A percentile compares a stretch with the other conserved stretches of the same genome.
These are phyloP conservation scores for Trichothecium roseum DNA, from an alignment of 2,329 filamentous ascomycete genomes.

Conservation along the genomic window DNA sequence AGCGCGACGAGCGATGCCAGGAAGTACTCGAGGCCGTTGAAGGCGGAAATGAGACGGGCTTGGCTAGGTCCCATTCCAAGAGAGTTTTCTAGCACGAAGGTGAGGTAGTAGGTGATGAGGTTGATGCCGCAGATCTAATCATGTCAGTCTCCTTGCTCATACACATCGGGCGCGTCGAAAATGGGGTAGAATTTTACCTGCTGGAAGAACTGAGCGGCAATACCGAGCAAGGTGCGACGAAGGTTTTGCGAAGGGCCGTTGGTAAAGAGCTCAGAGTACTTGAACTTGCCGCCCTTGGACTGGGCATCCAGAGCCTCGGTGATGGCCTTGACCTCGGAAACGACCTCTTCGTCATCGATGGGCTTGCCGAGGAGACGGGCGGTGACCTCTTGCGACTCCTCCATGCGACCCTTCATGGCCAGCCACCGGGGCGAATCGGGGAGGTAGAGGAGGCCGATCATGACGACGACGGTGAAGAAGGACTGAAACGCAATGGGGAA, in stretches of 20 bases:
- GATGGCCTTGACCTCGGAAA: slow-evolving; percentile 33
- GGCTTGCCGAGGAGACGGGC: slow-evolving; percentile 13
- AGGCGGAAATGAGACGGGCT: slow-evolving; percentile 44
- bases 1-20: slow-evolving; percentile 26
- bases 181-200: slow-evolving; percentile 5
- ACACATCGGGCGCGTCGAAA: too few relatives aligned
- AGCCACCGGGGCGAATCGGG: slow-evolving; percentile 34
- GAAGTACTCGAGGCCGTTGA: slow-evolving; percentile 35
- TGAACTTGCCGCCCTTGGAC: slow-evolving; percentile 17
- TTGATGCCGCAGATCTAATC: slow-evolving; percentile 14
- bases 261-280: slow-evolving; percentile 26
- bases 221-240: slow-evolving; percentile 27
- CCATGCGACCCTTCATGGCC: slow-evolving; percentile 25
- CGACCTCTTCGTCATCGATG: slow-evolving; percentile 14
- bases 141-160: not conserved
- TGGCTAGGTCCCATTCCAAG: slow-evolving; percentile 33
- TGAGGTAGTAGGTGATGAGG: slow-evolving; percentile 25
- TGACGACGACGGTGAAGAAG: slow-evolving; percentile 30
- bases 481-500: slow-evolving; percentile 21
- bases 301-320: slow-evolving; percentile 15
- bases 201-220: slow-evolving; percentile 16
- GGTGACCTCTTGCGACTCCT: slow-evolving; percentile 14
- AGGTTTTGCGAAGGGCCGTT: slow-evolving; percentile 27
- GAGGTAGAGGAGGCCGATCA: slow-evolving; percentile 43
- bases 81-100: slow-evolving; percentile 24